Base-by-base conservation (phyloP, 345 rosid genomes). In the Cardamine resedifolia region DNA sequence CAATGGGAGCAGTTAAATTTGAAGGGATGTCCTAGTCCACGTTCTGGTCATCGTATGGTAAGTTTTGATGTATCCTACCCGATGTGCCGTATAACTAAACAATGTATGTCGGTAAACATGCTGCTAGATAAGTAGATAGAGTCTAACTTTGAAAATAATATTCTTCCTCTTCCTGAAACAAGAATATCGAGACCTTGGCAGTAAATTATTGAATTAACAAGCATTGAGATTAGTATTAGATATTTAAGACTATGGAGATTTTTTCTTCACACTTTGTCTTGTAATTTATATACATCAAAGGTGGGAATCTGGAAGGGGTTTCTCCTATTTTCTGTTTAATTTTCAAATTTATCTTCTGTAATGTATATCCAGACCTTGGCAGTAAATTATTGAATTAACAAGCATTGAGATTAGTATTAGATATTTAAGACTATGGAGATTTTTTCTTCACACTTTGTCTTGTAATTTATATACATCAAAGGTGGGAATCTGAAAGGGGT, bases 41-140 rank as follows among this genome's bases (percentile, higher is more conserved):
- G 96, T 28, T 94, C 96, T 36, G 98, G 98, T 81, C 98, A 94
- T 80, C 91, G 98, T 64, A 91, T 94, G 98, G 98, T 91, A 78
- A 56, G 81, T 79, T 36, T 30, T 14, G n/a, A 64, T 31, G 18
- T 10, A 26, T 74, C 43, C 63, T 41, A 4, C 41, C 14, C 53
- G 18, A 15, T 10, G 3, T 11, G 36, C 27, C 24, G 66, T 27
- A 24, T 23, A 48, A 26, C 27, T 48, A 36, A 47, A 38, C 33
- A 18, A 14, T 65, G 9, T 33, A 7, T 33, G 16, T 71, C 7
- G 7, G 39, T 71, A 18, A 24, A 27, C 21, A 50, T 38, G 2
- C 30, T 39, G 24, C 18, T 61, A 14, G 31, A 49, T 18, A 38
- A 55, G 43, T 68, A 24, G 19, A 27, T 41, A 41, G 33, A 69